Evolutionary conservation across 768 basidiomycete species (phyloP).

Genomic region (Pleurotus salmoneostramineus): DNA sequence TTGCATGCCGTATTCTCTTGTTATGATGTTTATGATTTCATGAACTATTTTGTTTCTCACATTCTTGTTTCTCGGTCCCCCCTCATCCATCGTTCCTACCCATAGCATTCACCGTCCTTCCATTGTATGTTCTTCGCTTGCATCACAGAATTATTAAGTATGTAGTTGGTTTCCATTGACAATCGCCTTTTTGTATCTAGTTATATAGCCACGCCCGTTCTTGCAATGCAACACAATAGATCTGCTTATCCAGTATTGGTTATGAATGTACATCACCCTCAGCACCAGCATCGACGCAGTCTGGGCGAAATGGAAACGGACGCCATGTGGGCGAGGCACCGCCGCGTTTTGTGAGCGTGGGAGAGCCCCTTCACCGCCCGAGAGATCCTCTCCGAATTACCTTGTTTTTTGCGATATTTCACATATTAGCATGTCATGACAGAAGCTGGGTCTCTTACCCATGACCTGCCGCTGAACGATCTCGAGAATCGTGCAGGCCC

Average conservation of each 20-base stretch:
- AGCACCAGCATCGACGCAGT: neutral
- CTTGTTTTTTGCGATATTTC: neutral
- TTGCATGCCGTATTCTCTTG: constrained; percentile 32
- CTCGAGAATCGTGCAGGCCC: neutral
- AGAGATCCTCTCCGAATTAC: neutral
- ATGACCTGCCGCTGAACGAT: constrained; percentile 1
- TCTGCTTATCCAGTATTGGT: neutral
- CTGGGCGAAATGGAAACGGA: neutral
- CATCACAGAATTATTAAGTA: neutral
- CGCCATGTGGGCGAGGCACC: neutral
- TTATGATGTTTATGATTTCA: constrained; percentile 1
- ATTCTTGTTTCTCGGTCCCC: neutral
- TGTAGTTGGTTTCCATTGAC: neutral
- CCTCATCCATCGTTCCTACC: neutral
- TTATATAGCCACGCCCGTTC: neutral
- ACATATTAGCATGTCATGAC: constrained; percentile 8
- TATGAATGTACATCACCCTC: neutral
- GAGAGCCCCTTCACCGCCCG: neutral
- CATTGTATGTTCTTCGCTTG: neutral
- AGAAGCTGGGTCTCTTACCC: constrained; percentile 3
- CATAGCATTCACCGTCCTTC: neutral
- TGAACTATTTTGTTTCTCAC: neutral
- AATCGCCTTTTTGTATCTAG: neutral
- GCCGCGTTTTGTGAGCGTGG: neutral
- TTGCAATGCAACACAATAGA: neutral